Evolutionary conservation across 768 basidiomycete genomes (phyloP).

Genomic region (Lactarius evosmus): DNA sequence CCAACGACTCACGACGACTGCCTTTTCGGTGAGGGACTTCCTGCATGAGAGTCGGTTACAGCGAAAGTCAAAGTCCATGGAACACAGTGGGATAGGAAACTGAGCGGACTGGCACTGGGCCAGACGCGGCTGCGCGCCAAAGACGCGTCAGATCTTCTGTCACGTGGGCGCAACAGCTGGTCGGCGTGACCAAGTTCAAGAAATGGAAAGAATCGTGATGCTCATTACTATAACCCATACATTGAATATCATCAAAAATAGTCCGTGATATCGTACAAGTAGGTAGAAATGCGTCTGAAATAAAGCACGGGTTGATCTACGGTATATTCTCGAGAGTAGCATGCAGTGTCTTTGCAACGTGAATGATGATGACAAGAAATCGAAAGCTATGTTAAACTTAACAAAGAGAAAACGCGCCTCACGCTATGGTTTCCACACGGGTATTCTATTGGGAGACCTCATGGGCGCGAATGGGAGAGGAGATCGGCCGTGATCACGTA

Average conservation of each 20-base stretch:
- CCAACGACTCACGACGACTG: slow-evolving; percentile 65
- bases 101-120: neutral
- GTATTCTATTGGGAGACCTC: slow-evolving; percentile 21
- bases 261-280: slow-evolving; percentile 19
- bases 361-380: slow-evolving; percentile 11
- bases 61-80: slow-evolving; percentile 73
- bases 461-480: slow-evolving; percentile 8
- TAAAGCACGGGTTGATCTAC: slow-evolving; percentile 17
- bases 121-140: neutral
- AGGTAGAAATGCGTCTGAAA: slow-evolving; percentile 18
- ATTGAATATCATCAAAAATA: slow-evolving; percentile 3
- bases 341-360: slow-evolving; percentile 14
- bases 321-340: slow-evolving; percentile 15
- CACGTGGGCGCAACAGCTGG: slow-evolving; percentile 11
- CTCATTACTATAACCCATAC: slow-evolving; percentile 2
- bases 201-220: neutral
- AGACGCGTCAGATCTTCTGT: neutral
- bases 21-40: slow-evolving; percentile 64
- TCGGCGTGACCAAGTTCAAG: neutral
- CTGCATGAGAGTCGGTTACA: slow-evolving; percentile 81
- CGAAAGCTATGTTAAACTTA: slow-evolving; percentile 15
- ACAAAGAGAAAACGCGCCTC: neutral
- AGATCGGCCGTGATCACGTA: slow-evolving; percentile 5
- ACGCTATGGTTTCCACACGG: slow-evolving; percentile 27
- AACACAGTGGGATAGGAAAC: neutral